A percentile compares a stretch with the other conserved stretches of the same genome.
Evolutionary conservation across 1,284 basidiomycete genomes (phyloP).

Genomic region (Rhodotorula sp.): DNA sequence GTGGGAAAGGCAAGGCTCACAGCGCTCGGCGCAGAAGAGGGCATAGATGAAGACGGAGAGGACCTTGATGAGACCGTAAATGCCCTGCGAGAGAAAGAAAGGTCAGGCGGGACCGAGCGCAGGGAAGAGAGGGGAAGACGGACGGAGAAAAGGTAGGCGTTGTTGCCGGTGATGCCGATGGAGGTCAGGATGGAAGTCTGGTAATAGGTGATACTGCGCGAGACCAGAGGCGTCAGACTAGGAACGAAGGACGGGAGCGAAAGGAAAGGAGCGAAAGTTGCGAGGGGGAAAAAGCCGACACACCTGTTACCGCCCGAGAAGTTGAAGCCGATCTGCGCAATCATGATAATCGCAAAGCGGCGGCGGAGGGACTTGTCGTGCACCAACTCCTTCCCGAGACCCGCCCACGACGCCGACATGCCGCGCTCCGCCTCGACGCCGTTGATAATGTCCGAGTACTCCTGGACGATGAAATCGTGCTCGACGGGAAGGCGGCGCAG

Average conservation of each 20-base stretch:
- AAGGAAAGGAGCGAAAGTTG: no score
- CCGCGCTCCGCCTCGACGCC: not conserved
- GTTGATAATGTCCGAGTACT: conserved; percentile 5
- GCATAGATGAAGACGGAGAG: conserved; percentile 35
- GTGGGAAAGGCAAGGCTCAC: no score
- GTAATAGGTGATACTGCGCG: conserved; percentile 6
- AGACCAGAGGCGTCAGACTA: no score
- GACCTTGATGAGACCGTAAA: conserved; percentile 39
- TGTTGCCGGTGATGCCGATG: conserved; percentile 44
- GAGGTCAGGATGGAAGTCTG: conserved; percentile 32
- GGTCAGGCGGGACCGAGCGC: not conserved
- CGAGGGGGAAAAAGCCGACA: no score
- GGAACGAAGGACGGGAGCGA: no score
- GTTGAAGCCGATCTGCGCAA: conserved; percentile 27
- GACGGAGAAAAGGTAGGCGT: conserved; percentile 29
- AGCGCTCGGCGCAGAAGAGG: conserved; percentile 23
- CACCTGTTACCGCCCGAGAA: conserved; percentile 37
- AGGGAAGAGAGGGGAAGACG: not conserved
- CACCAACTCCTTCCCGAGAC: not conserved
- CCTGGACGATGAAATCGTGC: not conserved
- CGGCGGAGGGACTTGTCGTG: not conserved
- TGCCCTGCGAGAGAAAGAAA: conserved; percentile 2
- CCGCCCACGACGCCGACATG: not conserved
- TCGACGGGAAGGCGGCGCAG: not conserved
- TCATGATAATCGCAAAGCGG: conserved; percentile 3